Evolutionary conservation across 2,329 filamentous ascomycete species (phyloP).

Genomic region (Diplocarpon mali): DNA sequence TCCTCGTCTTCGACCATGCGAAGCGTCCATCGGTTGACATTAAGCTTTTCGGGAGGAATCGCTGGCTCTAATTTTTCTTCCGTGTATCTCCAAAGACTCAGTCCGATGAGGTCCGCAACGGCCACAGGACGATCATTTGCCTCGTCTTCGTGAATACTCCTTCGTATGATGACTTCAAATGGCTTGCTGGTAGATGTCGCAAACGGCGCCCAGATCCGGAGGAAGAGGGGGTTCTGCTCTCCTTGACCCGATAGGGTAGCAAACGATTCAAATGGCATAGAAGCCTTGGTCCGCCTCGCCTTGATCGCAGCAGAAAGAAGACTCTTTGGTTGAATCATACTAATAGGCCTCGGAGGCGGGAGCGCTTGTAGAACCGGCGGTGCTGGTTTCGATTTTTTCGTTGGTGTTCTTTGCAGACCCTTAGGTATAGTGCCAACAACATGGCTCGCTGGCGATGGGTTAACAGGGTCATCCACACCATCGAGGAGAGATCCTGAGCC

Average conservation of each 20-base stretch:
- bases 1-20: constrained; percentile 79
- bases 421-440: constrained; percentile 54
- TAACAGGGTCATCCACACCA: constrained; percentile 46
- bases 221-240: constrained; percentile 62
- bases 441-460: constrained; percentile 42
- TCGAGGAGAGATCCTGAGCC: constrained; percentile 64
- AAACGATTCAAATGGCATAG: constrained; percentile 66
- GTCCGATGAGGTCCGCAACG: constrained; percentile 71
- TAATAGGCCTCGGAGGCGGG: constrained; percentile 58
- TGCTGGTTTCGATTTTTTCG: constrained; percentile 49
- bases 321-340: constrained; percentile 59
- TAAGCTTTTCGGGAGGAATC: constrained; percentile 53
- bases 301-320: constrained; percentile 62
- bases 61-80: constrained; percentile 64
- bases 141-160: constrained; percentile 57
- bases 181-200: constrained; percentile 53
- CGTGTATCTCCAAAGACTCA: constrained; percentile 66
- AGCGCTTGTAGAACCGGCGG: constrained; percentile 50
- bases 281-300: constrained; percentile 57
- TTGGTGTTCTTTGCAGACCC: constrained; percentile 50
- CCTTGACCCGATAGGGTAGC: constrained; percentile 68
- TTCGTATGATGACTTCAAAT: constrained; percentile 60
- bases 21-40: constrained; percentile 73
- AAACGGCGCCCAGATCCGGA: constrained; percentile 69
- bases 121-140: constrained; percentile 51